Conservation (phyloP, 106 monocot genomes). For the Dendrobium catenatum region DNA sequence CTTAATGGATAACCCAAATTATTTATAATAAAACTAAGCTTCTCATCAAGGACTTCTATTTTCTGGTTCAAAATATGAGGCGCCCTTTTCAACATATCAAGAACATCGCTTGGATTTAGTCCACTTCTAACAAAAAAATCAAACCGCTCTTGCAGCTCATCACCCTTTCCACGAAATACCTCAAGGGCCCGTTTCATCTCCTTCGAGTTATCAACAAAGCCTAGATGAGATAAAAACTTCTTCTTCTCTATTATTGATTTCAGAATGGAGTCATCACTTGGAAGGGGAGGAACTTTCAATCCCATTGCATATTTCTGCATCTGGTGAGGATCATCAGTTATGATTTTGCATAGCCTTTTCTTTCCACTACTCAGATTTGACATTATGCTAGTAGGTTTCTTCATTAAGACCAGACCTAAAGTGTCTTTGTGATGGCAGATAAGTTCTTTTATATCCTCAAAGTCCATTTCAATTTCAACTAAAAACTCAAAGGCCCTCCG, state of each 20-base stretch:
- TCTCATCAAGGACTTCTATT: constrained; percentile 41
- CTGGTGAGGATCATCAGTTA: constrained; percentile 51
- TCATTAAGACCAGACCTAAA: constrained; percentile 37
- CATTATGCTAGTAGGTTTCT: constrained; percentile 31
- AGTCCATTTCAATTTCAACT: constrained; percentile 38
- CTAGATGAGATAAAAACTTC: constrained; percentile 44
- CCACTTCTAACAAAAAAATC: constrained; percentile 53
- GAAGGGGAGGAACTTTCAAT: constrained; percentile 28
- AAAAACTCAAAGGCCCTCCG: constrained; percentile 30
- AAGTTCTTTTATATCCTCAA: constrained; percentile 31
- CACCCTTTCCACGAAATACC: constrained; percentile 54
- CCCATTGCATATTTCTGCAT: constrained; percentile 36
- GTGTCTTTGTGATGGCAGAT: constrained; percentile 24
- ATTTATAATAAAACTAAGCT: constrained; percentile 54
- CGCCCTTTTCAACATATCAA: constrained; percentile 41
- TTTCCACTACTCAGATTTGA: constrained; percentile 17
- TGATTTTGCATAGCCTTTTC: constrained; percentile 36
- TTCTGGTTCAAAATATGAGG: constrained; percentile 60
- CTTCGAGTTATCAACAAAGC: constrained; percentile 42
- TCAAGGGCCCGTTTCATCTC: constrained; percentile 48
- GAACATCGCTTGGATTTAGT: constrained; percentile 35
- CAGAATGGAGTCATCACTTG: constrained; percentile 11
- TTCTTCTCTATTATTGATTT: constrained; percentile 28
- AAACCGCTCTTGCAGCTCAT: constrained; percentile 63
- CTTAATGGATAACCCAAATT: constrained; percentile 42